Conservation (phyloP, 805 yeast genomes). For the Ogataea kodamae region DNA sequence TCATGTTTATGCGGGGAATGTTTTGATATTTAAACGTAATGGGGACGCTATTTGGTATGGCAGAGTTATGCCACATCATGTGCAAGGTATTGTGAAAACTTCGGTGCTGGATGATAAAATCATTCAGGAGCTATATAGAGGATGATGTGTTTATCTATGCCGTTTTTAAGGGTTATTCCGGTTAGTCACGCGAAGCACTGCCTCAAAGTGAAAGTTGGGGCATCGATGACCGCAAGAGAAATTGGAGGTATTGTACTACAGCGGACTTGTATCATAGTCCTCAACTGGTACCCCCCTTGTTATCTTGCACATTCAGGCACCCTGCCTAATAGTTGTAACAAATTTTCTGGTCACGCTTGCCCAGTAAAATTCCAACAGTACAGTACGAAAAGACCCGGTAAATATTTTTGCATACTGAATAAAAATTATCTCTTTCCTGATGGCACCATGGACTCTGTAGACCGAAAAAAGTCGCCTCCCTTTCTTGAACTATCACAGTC, state of each 20-base stretch:
- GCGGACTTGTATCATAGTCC: not conserved
- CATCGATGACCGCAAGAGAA: not conserved
- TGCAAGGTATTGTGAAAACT: constrained; percentile 61
- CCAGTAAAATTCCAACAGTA: constrained; percentile 2
- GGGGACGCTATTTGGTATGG: constrained; percentile 71
- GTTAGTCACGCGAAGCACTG: constrained; percentile 7
- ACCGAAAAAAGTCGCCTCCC: constrained; percentile 29
- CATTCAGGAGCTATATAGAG: constrained; percentile 57
- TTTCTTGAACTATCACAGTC: constrained; percentile 32
- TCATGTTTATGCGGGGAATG: constrained; percentile 82
- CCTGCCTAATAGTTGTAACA: constrained; percentile 1
- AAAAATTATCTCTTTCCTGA: constrained; percentile 1
- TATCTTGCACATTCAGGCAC: not conserved
- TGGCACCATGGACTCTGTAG: constrained; percentile 21
- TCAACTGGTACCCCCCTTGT: too few relatives aligned
- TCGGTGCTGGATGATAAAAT: constrained; percentile 48
- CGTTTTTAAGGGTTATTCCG: not conserved
- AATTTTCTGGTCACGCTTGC: constrained; percentile 11
- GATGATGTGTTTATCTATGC: constrained; percentile 23
- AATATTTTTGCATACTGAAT: constrained; percentile 5
- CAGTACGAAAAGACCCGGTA: constrained; percentile 8
- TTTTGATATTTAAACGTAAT: constrained; percentile 48
- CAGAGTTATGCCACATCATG: constrained; percentile 58
- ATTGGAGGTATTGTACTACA: not conserved
- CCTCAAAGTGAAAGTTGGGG: constrained; percentile 1